These are phyloP conservation scores for Alectoria sarmentosa DNA, from an alignment of 495 filamentous ascomycete species.

Conservation along the genomic window DNA sequence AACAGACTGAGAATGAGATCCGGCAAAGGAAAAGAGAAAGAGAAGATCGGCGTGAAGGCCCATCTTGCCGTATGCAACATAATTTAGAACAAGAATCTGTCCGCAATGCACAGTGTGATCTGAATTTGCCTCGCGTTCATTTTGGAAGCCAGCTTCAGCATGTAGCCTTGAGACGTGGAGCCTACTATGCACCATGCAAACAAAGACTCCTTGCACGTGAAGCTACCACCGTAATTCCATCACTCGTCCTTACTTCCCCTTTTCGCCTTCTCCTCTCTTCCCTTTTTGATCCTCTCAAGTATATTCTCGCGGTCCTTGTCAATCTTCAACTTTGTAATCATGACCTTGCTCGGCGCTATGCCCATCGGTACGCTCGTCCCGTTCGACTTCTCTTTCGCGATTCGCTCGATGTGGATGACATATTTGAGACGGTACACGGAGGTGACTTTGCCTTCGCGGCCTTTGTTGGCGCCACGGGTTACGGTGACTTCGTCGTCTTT, in stretches of 20 bases:
- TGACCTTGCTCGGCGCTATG: slow-evolving; percentile 85
- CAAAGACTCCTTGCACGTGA: not conserved
- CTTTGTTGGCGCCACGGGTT: slow-evolving; percentile 84
- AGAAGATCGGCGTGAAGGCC: not conserved
- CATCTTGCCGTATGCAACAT: not conserved
- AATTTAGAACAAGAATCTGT: not conserved
- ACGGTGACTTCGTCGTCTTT: slow-evolving; percentile 95
- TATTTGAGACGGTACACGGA: slow-evolving; percentile 98
- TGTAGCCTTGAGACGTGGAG: not conserved
- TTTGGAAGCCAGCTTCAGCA: not conserved
- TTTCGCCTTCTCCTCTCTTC: slow-evolving; percentile 50
- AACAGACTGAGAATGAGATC: not conserved
- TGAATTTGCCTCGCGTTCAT: not conserved
- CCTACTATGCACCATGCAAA: not conserved
- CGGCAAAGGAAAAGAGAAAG: not conserved
- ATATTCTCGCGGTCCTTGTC: slow-evolving; percentile 97
- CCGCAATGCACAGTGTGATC: not conserved
- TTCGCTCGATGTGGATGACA: slow-evolving; percentile 84
- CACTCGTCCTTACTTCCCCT: slow-evolving; percentile 17
- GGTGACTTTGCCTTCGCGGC: slow-evolving; percentile 81
- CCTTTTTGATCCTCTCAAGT: slow-evolving; percentile 72
- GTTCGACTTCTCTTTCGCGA: slow-evolving; percentile 88
- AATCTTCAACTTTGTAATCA: slow-evolving; percentile 96
- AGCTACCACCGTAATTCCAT: not conserved
- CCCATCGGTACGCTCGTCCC: slow-evolving; percentile 84